Evolutionary conservation across 2,329 filamentous ascomycete genomes (phyloP), one percentile per base, ranked within the genome.

Genomic region (Epichloe brachyelytri): DNA sequence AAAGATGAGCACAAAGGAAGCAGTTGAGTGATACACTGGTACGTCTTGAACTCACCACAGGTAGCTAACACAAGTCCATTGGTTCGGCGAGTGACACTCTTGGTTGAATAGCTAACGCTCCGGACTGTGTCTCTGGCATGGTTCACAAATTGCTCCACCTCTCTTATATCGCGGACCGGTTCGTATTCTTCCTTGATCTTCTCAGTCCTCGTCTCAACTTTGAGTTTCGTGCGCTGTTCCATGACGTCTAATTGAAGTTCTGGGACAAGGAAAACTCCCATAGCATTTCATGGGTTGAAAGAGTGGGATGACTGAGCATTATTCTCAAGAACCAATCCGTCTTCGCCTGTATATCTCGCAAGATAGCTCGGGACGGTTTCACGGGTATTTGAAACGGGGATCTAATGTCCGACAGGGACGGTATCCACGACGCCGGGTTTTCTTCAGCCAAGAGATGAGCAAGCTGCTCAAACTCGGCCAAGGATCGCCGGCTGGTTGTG

Each of bases 221-320:
- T 98, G 55, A 89, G 80, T 51, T 82, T 82, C 56, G 87, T 95
- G 47, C 93, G 81, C 65, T 95, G 85, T 49, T 87, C 85, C 76
- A 97, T 91, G 79, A 90, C 88, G 19, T 88, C 82, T 0, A 87
- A 78, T 63, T 95, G 88, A 47, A 98, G 80, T 58, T 98, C 93
- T 1, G 93, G 93, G 12, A 98, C 90, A 0, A 98, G 77, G 68
- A 98, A 95, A 98, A 98, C 61, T 98, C 93, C 94, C 93, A 98
- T 2, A 98, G 77, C 65, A 97, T 88, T 70, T 98, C 93, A 62
- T 98, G 94, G 0, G 88, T 95, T 0, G 88, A 80, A 63, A 98
- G 96, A 0, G 93, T 97, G 3, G 91, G 86, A 62, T 98, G 93
- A 8, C 80, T 76, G 26, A 98, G 76, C 56, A 98, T 77, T 17